These are phyloP conservation scores for Malus hybrid DNA, from an alignment of 331 rosid genomes.

Conservation along the genomic window DNA sequence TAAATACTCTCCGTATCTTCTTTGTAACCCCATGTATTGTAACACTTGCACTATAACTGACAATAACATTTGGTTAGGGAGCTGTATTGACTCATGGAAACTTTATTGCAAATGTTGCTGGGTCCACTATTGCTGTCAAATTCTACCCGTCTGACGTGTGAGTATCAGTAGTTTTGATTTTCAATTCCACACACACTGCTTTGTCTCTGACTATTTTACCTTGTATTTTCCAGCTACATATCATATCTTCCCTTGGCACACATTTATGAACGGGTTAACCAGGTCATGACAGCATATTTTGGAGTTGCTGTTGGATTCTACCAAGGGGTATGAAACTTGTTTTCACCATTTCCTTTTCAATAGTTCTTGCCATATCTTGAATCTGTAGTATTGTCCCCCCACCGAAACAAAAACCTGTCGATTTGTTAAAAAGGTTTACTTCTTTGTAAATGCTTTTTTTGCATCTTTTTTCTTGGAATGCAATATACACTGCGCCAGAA, in stretches of 20 bases:
- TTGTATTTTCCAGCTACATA: conserved; percentile 59
- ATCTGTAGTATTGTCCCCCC: not conserved
- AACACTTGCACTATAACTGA: conserved; percentile 4
- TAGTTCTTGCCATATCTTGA: not conserved
- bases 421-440: not conserved
- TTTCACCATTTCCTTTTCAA: not conserved
- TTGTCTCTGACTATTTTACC: not conserved
- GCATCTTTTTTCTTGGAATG: not conserved
- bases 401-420: not conserved
- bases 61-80: conserved; percentile 53
- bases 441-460: not conserved
- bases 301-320: conserved; percentile 96
- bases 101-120: conserved; percentile 87
- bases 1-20: not conserved
- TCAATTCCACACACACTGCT: not conserved
- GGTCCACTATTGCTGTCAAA: conserved; percentile 38
- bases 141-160: conserved; percentile 79
- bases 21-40: not conserved
- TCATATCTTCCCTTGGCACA: conserved; percentile 99
- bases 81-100: conserved; percentile 83
- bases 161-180: conserved; percentile 29
- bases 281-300: conserved; percentile 45
- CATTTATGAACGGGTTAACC: conserved; percentile 90
- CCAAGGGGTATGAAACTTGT: conserved; percentile 73
- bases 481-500: not conserved